These are phyloP conservation scores for Nothophaeocryptopus gaeumannii DNA, from an alignment of 2,329 filamentous ascomycete species.

Conservation along the genomic window DNA sequence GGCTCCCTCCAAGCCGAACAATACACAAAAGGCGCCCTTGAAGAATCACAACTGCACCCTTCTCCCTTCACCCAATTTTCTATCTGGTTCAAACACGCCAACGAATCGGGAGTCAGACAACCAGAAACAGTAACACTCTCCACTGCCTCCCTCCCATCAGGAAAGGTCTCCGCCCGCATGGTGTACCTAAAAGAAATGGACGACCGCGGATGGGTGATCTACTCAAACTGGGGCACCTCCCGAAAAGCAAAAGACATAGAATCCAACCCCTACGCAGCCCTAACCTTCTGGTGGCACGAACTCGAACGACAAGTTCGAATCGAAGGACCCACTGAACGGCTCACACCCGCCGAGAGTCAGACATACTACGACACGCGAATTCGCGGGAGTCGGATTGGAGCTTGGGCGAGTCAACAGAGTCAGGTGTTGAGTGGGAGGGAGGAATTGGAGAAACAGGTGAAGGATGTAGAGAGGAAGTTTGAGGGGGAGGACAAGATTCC, in stretches of 20 bases:
- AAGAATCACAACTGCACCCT: slow-evolving; percentile 57
- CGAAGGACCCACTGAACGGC: slow-evolving; percentile 70
- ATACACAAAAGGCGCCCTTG: slow-evolving; percentile 66
- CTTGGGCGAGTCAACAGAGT: slow-evolving; percentile 91
- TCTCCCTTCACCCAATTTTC: slow-evolving; percentile 83
- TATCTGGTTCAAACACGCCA: slow-evolving; percentile 78
- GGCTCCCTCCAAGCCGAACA: slow-evolving; percentile 67
- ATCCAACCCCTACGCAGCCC: slow-evolving; percentile 71
- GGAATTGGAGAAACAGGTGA: slow-evolving; percentile 73
- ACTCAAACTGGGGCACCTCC: slow-evolving; percentile 85
- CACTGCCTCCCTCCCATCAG: slow-evolving; percentile 78
- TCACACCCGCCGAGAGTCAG: slow-evolving; percentile 69
- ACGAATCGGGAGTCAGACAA: slow-evolving; percentile 60
- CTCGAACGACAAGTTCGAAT: slow-evolving; percentile 88
- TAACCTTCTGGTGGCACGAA: slow-evolving; percentile 88
- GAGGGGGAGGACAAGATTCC: slow-evolving; percentile 75
- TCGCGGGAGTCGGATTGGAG: slow-evolving; percentile 78
- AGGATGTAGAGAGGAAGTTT: slow-evolving; percentile 73
- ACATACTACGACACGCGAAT: slow-evolving; percentile 64
- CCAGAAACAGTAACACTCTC: slow-evolving; percentile 87
- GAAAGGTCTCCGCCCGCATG: slow-evolving; percentile 77
- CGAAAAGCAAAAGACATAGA: slow-evolving; percentile 65
- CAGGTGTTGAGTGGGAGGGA: slow-evolving; percentile 67
- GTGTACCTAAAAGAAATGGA: slow-evolving; percentile 98
- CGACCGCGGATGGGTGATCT: slow-evolving; percentile 77